phyloP scores from a whole-genome alignment of 164 flowering plant species.

The Chloranthus sessilifolius region DNA sequence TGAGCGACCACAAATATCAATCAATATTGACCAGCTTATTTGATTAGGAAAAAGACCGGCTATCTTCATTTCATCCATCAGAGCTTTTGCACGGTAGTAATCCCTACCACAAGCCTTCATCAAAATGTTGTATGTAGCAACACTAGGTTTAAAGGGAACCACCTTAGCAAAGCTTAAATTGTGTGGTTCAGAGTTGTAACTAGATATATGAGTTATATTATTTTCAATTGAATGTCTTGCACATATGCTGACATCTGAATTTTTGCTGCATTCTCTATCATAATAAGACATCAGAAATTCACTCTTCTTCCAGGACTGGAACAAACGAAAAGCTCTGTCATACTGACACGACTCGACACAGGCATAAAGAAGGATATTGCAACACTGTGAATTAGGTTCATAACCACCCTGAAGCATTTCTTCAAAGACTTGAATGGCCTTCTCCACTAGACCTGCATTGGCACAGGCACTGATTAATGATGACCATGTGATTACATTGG shows the following conservation, averaged over 20 bases:
- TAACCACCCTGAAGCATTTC: slow-evolving; percentile 81
- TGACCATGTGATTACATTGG: slow-evolving; percentile 79
- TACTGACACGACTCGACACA: slow-evolving; percentile 84
- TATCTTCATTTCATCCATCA: slow-evolving; percentile 76
- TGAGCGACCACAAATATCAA: slow-evolving; percentile 59
- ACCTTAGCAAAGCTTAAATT: slow-evolving; percentile 25
- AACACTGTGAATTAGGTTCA: slow-evolving; percentile 78
- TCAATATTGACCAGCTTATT: slow-evolving; percentile 78
- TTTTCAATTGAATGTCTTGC: slow-evolving; percentile 10
- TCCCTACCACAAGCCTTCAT: slow-evolving; percentile 93
- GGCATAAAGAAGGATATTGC: slow-evolving; percentile 77
- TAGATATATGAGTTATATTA: slow-evolving; percentile 10
- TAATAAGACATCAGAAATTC: slow-evolving; percentile 16
- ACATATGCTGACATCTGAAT: slow-evolving; percentile 3
- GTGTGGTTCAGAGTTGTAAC: slow-evolving; percentile 17
- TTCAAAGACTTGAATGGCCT: slow-evolving; percentile 60
- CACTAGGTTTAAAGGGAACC: slow-evolving; percentile 58
- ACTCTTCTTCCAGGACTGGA: slow-evolving; percentile 54
- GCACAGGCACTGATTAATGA: slow-evolving; percentile 92
- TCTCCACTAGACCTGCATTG: slow-evolving; percentile 75
- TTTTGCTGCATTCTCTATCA: slow-evolving; percentile 7
- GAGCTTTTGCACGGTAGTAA: slow-evolving; percentile 54
- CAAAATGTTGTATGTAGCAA: slow-evolving; percentile 76
- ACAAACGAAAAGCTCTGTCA: slow-evolving; percentile 85
- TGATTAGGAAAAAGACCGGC: slow-evolving; percentile 73